Evolutionary conservation across 805 yeast genomes (phyloP).

Genomic region (Scheffersomyces amazonensis): DNA sequence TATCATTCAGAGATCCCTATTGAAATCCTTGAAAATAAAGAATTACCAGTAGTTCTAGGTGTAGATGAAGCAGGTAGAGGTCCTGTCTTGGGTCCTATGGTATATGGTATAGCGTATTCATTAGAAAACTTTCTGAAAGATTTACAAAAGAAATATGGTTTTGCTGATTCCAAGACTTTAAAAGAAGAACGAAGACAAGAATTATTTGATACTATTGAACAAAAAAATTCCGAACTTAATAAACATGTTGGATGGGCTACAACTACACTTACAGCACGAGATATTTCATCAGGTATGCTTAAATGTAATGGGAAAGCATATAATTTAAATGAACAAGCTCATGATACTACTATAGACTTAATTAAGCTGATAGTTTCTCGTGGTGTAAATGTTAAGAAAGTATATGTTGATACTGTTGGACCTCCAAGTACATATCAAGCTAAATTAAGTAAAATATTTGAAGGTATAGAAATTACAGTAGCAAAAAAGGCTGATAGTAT

Average conservation of each 20-base stretch:
- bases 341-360: conserved; percentile 83
- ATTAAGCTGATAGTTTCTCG: conserved; percentile 61
- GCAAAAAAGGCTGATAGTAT: conserved; percentile 93
- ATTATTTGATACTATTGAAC: conserved; percentile 59
- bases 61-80: conserved; percentile 99
- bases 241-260: conserved; percentile 84
- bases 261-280: conserved; percentile 79
- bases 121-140: conserved; percentile 47
- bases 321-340: conserved; percentile 94
- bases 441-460: conserved; percentile 69
- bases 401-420: conserved; percentile 95
- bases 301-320: conserved; percentile 46
- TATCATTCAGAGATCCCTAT: conserved; percentile 51
- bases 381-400: conserved; percentile 65
- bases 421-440: conserved; percentile 84
- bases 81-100: conserved; percentile 98
- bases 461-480: conserved; percentile 69
- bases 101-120: conserved; percentile 85
- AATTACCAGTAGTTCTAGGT: conserved; percentile 61
- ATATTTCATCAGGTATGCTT: conserved; percentile 87
- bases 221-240: conserved; percentile 38
- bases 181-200: conserved; percentile 67
- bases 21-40: conserved; percentile 24
- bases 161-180: conserved; percentile 90
- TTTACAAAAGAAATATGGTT: conserved; percentile 60